A percentile compares a stretch with the other conserved stretches of the same genome.
These are phyloP conservation scores for Tulasnella sp. DNA, from an alignment of 768 basidiomycete genomes.

Conservation along the genomic window DNA sequence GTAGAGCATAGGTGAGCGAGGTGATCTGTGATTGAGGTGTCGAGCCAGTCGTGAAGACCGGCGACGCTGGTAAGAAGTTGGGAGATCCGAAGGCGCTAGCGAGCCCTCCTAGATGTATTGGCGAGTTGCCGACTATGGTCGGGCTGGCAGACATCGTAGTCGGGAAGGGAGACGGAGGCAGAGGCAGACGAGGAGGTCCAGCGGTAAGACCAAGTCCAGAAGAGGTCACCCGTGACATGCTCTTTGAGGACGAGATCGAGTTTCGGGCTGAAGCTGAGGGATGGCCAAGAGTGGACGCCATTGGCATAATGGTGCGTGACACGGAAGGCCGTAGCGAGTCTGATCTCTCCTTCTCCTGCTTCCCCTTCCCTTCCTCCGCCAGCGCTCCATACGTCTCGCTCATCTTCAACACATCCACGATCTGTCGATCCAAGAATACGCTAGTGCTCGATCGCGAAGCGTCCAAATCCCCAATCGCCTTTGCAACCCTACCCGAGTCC, in stretches of 20 bases:
- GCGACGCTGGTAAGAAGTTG: background rate
- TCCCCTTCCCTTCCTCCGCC: background rate
- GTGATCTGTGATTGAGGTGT: slow-evolving; percentile 13
- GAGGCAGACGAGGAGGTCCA: slow-evolving; percentile 5
- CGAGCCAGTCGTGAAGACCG: background rate
- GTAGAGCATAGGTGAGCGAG: slow-evolving; percentile 10
- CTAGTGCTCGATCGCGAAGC: background rate
- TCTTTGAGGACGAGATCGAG: background rate
- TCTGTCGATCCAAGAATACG: slow-evolving; percentile 5
- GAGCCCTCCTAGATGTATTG: background rate
- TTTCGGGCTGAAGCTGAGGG: background rate
- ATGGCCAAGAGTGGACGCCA: background rate
- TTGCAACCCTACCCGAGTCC: too few species aligned
- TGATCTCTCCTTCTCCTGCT: background rate
- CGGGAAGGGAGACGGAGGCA: slow-evolving; percentile 1
- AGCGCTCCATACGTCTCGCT: slow-evolving; percentile 8
- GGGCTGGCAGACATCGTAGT: background rate
- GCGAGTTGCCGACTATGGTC: background rate
- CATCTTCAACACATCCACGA: slow-evolving; percentile 14
- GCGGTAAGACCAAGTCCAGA: background rate
- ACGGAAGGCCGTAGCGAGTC: too few species aligned
- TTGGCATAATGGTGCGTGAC: background rate
- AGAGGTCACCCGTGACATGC: background rate
- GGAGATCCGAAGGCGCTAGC: background rate
- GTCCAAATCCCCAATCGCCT: too few species aligned